These are phyloP conservation scores for Hirsutella rhossiliensis DNA, from an alignment of 2,329 filamentous ascomycete species.

Conservation along the genomic window DNA sequence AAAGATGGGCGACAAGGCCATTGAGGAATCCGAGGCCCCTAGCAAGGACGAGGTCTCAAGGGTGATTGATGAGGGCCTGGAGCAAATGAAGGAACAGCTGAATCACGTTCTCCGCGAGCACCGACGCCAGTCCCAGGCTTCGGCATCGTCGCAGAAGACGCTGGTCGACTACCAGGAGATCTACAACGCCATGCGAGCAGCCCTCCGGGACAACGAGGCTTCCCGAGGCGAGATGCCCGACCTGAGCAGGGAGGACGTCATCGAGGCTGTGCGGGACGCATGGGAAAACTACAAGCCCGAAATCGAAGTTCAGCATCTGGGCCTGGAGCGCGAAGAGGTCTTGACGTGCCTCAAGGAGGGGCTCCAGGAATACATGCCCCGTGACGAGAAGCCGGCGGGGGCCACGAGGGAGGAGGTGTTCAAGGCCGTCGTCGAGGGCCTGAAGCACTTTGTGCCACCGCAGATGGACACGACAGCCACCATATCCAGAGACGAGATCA, in stretches of 20 bases:
- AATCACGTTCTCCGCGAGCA: conserved; percentile 67
- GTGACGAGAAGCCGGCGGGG: conserved; percentile 38
- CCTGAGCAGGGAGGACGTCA: conserved; percentile 68
- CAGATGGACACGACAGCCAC: conserved; percentile 55
- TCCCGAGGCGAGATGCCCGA: conserved; percentile 23
- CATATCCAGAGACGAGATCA: conserved; percentile 70
- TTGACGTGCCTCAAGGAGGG: conserved; percentile 79
- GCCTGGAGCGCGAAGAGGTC: conserved; percentile 82
- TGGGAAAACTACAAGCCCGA: conserved; percentile 94
- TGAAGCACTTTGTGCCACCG: conserved; percentile 70
- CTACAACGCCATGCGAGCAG: conserved; percentile 72
- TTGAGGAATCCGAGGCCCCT: conserved; percentile 35
- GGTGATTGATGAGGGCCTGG: conserved; percentile 69
- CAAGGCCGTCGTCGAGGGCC: conserved; percentile 70
- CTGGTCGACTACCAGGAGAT: conserved; percentile 70
- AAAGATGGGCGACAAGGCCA: conserved; percentile 39
- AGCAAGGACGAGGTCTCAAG: conserved; percentile 59
- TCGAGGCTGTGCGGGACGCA: conserved; percentile 77
- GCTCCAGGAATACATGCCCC: conserved; percentile 58
- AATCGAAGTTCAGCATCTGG: conserved; percentile 80
- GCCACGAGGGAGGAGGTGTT: conserved; percentile 78
- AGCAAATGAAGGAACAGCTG: conserved; percentile 76
- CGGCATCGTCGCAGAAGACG: conserved; percentile 47
- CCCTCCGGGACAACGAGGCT: conserved; percentile 50
- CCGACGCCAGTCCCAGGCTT: conserved; percentile 53